A percentile compares a stretch with the other conserved stretches of the same genome.
Evolutionary conservation across 108 stramenopile species (phyloP).

Genomic region (Asterionellopsis glacialis): DNA sequence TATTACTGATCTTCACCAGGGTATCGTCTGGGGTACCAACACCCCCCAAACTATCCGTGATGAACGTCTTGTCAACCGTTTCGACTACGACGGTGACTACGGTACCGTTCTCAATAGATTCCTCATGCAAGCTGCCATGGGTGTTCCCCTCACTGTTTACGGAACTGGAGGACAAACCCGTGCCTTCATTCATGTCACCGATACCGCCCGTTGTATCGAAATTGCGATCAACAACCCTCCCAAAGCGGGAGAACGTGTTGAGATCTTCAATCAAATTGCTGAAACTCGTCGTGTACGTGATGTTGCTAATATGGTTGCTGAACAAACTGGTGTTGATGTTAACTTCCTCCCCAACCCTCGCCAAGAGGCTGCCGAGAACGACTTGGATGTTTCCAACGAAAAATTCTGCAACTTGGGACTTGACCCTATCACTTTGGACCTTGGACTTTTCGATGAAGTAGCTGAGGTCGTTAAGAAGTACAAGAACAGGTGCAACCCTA

Average conservation of each 20-base stretch:
- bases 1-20: constrained; percentile 97
- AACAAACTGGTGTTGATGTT: constrained; percentile 89
- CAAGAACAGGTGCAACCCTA: constrained; percentile 86
- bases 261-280: constrained; percentile 97
- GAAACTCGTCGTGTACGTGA: constrained; percentile 96
- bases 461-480: constrained; percentile 92
- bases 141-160: constrained; percentile 96
- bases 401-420: constrained; percentile 95
- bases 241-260: constrained; percentile 79
- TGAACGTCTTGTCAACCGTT: constrained; percentile 94
- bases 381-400: constrained; percentile 92
- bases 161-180: constrained; percentile 98
- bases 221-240: constrained; percentile 97
- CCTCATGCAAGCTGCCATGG: constrained; percentile 97
- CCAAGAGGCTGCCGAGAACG: constrained; percentile 97
- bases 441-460: constrained; percentile 90
- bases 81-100: constrained; percentile 98
- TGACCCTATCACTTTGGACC: constrained; percentile 89
- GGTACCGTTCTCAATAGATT: constrained; percentile 98
- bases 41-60: constrained; percentile 94
- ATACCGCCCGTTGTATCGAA: constrained; percentile 95
- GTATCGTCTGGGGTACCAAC: constrained; percentile 99
- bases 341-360: constrained; percentile 94
- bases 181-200: constrained; percentile 96
- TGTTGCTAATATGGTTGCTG: constrained; percentile 87